These are phyloP conservation scores for Agaricus blazei DNA, from an alignment of 768 basidiomycete genomes.

Conservation along the genomic window DNA sequence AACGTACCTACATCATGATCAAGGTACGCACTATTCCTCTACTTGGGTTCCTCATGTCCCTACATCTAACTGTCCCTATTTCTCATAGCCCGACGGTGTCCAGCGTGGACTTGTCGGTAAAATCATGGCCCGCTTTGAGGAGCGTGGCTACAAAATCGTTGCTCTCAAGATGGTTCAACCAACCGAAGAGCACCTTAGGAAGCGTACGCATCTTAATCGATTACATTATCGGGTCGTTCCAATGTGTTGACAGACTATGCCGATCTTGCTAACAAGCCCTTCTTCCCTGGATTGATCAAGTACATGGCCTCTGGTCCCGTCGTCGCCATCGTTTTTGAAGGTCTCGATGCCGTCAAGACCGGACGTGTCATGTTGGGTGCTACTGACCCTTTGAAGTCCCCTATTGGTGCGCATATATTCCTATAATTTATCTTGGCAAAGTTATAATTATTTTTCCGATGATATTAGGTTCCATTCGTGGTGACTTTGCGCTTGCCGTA, in stretches of 20 bases:
- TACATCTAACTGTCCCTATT: not conserved
- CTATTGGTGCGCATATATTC: slow-evolving; percentile 54
- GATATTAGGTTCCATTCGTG: slow-evolving; percentile 82
- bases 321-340: slow-evolving; percentile 94
- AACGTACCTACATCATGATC: slow-evolving; percentile 99
- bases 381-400: slow-evolving; percentile 91
- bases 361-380: slow-evolving; percentile 95
- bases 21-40: slow-evolving; percentile 50
- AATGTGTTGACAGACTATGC: slow-evolving; percentile 68
- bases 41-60: slow-evolving; percentile 7
- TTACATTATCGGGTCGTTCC: not conserved
- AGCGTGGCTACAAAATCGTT: slow-evolving; percentile 95
- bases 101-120: slow-evolving; percentile 93
- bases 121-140: slow-evolving; percentile 95
- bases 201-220: slow-evolving; percentile 46
- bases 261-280: slow-evolving; percentile 89
- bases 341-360: slow-evolving; percentile 90
- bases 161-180: slow-evolving; percentile 90
- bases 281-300: slow-evolving; percentile 95
- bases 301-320: slow-evolving; percentile 98
- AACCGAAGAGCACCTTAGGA: slow-evolving; percentile 80
- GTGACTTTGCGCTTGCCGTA: slow-evolving; percentile 90
- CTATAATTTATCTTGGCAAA: not conserved
- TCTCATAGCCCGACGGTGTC: slow-evolving; percentile 89
- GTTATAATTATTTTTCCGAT: slow-evolving; percentile 8